Conservation (phyloP, 2,329 filamentous ascomycete genomes). For the Cercospora sesami region DNA sequence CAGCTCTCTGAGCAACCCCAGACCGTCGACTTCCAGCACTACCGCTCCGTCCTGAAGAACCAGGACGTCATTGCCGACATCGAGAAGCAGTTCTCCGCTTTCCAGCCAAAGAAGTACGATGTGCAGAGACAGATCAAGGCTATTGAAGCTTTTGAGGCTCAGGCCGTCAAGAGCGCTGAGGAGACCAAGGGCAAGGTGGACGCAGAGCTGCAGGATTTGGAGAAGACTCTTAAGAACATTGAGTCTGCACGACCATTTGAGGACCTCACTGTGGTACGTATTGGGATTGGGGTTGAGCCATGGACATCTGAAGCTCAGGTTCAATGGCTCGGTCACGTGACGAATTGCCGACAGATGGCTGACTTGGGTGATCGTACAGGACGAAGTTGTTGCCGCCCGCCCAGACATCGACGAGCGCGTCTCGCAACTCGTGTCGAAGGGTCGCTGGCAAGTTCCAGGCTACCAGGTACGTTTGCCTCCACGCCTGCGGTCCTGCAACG, state of each 20-base stretch:
- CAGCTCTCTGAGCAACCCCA: slow-evolving; percentile 79
- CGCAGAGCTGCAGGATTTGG: slow-evolving; percentile 87
- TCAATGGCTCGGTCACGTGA: slow-evolving; percentile 11
- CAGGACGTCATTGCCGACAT: slow-evolving; percentile 92
- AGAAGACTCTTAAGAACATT: slow-evolving; percentile 95
- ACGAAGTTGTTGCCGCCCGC: slow-evolving; percentile 90
- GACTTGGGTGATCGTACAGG: slow-evolving; percentile 54
- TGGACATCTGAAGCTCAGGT: not conserved
- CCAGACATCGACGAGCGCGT: slow-evolving; percentile 98
- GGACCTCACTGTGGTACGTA: slow-evolving; percentile 92
- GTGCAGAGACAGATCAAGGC: slow-evolving; percentile 92
- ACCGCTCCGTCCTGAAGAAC: slow-evolving; percentile 94
- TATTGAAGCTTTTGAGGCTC: slow-evolving; percentile 95
- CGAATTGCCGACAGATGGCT: not conserved
- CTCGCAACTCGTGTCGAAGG: slow-evolving; percentile 89
- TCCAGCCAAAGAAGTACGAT: slow-evolving; percentile 93
- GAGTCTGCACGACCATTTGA: slow-evolving; percentile 94
- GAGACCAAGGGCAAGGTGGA: slow-evolving; percentile 96
- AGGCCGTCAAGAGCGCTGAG: slow-evolving; percentile 95
- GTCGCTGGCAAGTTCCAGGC: slow-evolving; percentile 95
- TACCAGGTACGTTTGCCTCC: slow-evolving; percentile 78
- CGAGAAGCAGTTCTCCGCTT: slow-evolving; percentile 88
- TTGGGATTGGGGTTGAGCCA: not conserved
- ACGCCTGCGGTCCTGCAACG: not conserved
- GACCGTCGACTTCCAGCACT: slow-evolving; percentile 87